Evolutionary conservation across 768 basidiomycete species (phyloP).

Genomic region (Botryobasidium botryosum): DNA sequence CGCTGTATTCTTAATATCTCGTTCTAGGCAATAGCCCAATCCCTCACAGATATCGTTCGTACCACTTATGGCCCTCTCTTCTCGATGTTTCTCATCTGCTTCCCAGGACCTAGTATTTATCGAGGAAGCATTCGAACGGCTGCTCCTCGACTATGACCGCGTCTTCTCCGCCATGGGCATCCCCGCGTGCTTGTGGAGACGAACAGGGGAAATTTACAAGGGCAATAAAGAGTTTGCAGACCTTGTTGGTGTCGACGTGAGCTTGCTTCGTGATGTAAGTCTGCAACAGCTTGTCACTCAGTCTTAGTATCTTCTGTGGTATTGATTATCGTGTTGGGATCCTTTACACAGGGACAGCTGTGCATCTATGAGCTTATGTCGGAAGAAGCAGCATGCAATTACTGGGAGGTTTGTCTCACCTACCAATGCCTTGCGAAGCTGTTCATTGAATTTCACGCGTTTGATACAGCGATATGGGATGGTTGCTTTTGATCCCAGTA

Average conservation of each 20-base stretch:
- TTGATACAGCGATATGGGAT: constrained; percentile 71
- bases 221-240: constrained; percentile 93
- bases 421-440: not conserved
- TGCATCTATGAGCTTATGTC: constrained; percentile 99
- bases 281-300: not conserved
- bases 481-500: constrained; percentile 36
- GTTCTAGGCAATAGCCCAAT: constrained; percentile 25
- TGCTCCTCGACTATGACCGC: constrained; percentile 88
- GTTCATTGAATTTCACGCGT: not conserved
- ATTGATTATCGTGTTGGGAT: not conserved
- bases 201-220: constrained; percentile 98
- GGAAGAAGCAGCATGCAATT: constrained; percentile 90
- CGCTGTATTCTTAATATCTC: not conserved
- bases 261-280: constrained; percentile 71
- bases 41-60: constrained; percentile 62
- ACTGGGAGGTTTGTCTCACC: constrained; percentile 65
- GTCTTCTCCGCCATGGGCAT: constrained; percentile 93
- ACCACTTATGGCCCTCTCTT: constrained; percentile 2
- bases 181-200: constrained; percentile 88
- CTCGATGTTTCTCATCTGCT: constrained; percentile 3
- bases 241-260: constrained; percentile 71
- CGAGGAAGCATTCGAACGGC: constrained; percentile 91
- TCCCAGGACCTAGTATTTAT: constrained; percentile 83
- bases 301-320: too few relatives aligned
- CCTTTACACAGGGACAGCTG: constrained; percentile 47